Conservation (phyloP, 176 grass and related monocot species). For the Triticum dicoccoides region DNA sequence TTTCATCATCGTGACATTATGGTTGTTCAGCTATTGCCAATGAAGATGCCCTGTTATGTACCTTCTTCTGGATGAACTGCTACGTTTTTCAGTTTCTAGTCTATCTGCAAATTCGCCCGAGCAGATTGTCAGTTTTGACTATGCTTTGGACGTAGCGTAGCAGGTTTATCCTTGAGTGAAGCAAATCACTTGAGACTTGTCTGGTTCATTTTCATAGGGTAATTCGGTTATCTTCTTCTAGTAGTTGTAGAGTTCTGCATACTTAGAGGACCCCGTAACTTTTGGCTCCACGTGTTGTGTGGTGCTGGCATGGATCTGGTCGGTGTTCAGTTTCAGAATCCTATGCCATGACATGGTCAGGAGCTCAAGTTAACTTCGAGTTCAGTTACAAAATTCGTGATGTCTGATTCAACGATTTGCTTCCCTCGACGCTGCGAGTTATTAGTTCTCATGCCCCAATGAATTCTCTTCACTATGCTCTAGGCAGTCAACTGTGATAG, state of each 20-base stretch:
- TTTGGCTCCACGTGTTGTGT: conserved; percentile 4
- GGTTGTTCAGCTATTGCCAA: neutral
- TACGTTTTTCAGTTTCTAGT: neutral
- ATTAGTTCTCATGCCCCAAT: conserved; percentile 27
- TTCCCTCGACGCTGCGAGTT: conserved; percentile 20
- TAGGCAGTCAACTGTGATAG: conserved; percentile 25
- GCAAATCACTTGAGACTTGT: no score
- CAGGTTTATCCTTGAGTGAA: no score
- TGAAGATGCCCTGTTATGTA: neutral
- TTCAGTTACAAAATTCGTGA: neutral
- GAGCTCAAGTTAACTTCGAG: neutral
- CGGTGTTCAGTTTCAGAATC: conserved; percentile 1
- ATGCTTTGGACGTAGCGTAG: no score
- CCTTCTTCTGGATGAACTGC: neutral
- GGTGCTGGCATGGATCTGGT: conserved; percentile 6
- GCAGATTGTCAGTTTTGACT: neutral
- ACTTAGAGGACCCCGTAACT: neutral
- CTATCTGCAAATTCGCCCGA: neutral
- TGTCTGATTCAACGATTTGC: neutral
- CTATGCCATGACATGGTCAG: neutral
- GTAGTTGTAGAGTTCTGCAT: neutral
- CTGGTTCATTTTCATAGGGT: no score
- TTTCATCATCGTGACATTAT: neutral
- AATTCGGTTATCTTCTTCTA: neutral
- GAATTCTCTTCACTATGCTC: neutral